Evolutionary conservation across 139 green algal species (phyloP), one percentile per base, ranked within the genome.

Genomic region (Chlorella sp.): DNA sequence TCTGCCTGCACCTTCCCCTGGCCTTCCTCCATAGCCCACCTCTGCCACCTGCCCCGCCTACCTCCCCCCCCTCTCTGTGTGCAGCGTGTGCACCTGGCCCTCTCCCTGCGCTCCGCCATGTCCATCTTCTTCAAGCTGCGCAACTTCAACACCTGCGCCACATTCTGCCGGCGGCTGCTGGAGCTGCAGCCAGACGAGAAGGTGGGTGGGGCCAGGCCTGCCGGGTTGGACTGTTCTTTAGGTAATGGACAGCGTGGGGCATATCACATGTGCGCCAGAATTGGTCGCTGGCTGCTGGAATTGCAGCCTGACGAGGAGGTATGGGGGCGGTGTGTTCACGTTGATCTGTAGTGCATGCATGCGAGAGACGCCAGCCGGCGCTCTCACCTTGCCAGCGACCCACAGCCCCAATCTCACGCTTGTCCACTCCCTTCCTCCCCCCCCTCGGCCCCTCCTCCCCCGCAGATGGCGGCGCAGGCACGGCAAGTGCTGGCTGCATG

Each of bases 61-160:
- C 53, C 53, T n/a, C 32, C 19, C 34, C 19, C 57, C 57, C 57
- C 26, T 78, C 64, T 30, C 36, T 3, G 30, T 14, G 66, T 30
- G 84, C 84, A 97, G 95, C 95, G 96, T 0, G 95, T 98, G 90
- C 98, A 99, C 95, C 85, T 94, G 87, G 95, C 95, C 73, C 97
- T 99, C 39, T 91, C 89, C 21, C 94, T 99, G 86, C 94, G 97
- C 85, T 95, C 93, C 15, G 98, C 98, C 71, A 99, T 99, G 97
- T 95, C 92, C 61, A 94, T 96, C 66, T 98, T 98, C 94, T 99
- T 97, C 98, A 99, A 99, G 95, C 88, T 98, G 34, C 98, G 98
- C 91, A 98, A 99, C 93, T 97, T 95, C 84, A 93, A 92, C 92
- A 99, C 96, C 1, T 97, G 95, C 86, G 94, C 97, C 66, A 96